Base-by-base conservation (phyloP, 257 asterid species). In the Solanum sejunctum region DNA sequence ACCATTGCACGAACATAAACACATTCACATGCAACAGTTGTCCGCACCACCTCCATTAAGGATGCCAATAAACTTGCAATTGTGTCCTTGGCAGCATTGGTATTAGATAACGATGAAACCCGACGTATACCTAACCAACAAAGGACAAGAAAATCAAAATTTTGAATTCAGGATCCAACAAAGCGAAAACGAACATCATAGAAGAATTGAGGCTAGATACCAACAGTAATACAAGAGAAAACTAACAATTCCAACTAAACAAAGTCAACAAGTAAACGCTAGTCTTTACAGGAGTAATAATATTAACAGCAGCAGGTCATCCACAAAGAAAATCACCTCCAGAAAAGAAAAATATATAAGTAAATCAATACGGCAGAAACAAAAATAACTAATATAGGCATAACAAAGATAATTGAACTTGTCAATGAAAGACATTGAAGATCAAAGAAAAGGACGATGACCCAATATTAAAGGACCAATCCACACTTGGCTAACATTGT, bases 1-100 rank as follows among this genome's bases (percentile, higher is more conserved):
- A 97, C 98, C 97, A 94, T 94, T 49, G 98, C 98, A 86, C 99
- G 98, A 89, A 95, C 98, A 91, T 95, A 97, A 82, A 94, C 99
- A 86, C 99, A 97, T 92, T 97, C 98, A 90, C 99, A 97, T 20
- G 99, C 99, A 81, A 95, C 96, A 88, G 99, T 93, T 87, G 98
- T 97, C 58, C 99, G 93, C 89, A 97, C 99, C 78, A 94, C 98
- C 91, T 97, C 98, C 98, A 97, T 92, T 84, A 97, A 88, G 75
- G 99, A 97, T 88, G 99, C 97, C 90, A 97, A 90, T 87, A 97
- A 87, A 86, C 98, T 89, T 6, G 98, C 97, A 92, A 97, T 91
- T 66, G 99, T 93, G 85, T 97, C 99, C 92, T 91, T 95, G 67
- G 90, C 85, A 85, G 95, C 94, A 77, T 89, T 91, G 84, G 94